Conservation (phyloP, 2,329 filamentous ascomycete genomes). For the Rutstroemia sp. region DNA sequence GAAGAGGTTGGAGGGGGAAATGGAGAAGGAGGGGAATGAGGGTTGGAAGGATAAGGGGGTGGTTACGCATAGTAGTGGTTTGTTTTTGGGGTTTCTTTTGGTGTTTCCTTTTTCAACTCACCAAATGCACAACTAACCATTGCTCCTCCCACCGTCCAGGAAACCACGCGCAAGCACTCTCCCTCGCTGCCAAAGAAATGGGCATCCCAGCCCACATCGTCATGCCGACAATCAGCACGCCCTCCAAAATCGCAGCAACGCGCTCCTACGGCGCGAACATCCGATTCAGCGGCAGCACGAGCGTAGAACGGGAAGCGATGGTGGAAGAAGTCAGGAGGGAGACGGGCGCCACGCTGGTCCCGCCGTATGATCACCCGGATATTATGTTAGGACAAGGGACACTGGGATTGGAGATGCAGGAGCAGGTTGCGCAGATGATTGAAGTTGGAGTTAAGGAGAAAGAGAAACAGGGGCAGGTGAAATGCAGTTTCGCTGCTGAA, state of each 20-base stretch:
- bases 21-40: conserved; percentile 53
- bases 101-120: not conserved
- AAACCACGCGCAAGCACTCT: conserved; percentile 90
- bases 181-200: conserved; percentile 71
- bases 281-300: conserved; percentile 75
- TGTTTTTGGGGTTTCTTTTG: conserved; percentile 12
- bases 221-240: conserved; percentile 80
- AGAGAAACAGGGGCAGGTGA: conserved; percentile 11
- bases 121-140: not conserved
- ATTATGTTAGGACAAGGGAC: conserved; percentile 95
- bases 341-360: conserved; percentile 73
- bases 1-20: conserved; percentile 56
- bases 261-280: conserved; percentile 69
- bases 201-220: conserved; percentile 77
- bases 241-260: conserved; percentile 83
- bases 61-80: conserved; percentile 84
- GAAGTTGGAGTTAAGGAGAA: conserved; percentile 15
- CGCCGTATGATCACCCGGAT: conserved; percentile 87
- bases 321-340: conserved; percentile 59
- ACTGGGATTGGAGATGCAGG: conserved; percentile 71
- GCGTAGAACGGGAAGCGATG: conserved; percentile 71
- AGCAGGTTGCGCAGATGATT: conserved; percentile 57
- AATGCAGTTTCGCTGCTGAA: conserved; percentile 11
- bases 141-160: conserved; percentile 41
- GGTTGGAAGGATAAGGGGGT: conserved; percentile 61